phyloP scores from a whole-genome alignment of 1,139 yeast genomes.

The Scheffersomyces lignicola region DNA sequence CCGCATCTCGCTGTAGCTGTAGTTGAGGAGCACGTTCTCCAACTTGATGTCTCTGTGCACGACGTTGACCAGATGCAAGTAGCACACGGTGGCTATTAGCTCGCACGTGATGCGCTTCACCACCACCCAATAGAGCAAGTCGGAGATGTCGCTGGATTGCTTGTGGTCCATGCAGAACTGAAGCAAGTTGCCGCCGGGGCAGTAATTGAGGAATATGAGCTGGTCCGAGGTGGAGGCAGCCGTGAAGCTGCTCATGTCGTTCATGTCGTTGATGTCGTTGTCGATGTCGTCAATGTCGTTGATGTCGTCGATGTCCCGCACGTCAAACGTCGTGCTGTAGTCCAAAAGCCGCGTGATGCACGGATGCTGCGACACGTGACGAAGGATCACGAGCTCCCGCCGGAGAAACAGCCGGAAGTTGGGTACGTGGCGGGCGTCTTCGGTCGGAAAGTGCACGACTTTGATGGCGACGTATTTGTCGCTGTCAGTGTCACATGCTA shows the following conservation, averaged over 20 bases:
- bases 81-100: conserved; percentile 65
- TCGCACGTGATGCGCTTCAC: conserved; percentile 69
- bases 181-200: conserved; percentile 82
- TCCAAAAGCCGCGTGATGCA: conserved; percentile 39
- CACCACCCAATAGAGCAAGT: conserved; percentile 37
- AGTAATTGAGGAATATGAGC: conserved; percentile 70
- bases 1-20: conserved; percentile 16
- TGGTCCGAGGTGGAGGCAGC: conserved; percentile 25
- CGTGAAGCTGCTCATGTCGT: too few species aligned
- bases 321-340: conserved; percentile 25
- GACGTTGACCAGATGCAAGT: conserved; percentile 64
- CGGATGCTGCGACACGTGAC: conserved; percentile 45
- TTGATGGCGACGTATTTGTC: conserved; percentile 38
- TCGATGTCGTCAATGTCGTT: conserved; percentile 11
- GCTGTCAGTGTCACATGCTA: conserved; percentile 29
- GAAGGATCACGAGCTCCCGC: conserved; percentile 73
- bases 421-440: conserved; percentile 24
- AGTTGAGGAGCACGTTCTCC: conserved; percentile 69
- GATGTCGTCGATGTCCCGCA: conserved; percentile 23
- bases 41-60: conserved; percentile 89
- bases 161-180: conserved; percentile 50
- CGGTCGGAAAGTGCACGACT: conserved; percentile 37
- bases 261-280: conserved; percentile 17
- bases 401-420: conserved; percentile 66
- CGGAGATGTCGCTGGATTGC: conserved; percentile 16